A percentile compares a stretch with the other conserved stretches of the same genome.
These are phyloP conservation scores for Arthroderma uncinatum DNA, from an alignment of 2,329 filamentous ascomycete genomes.

Conservation along the genomic window DNA sequence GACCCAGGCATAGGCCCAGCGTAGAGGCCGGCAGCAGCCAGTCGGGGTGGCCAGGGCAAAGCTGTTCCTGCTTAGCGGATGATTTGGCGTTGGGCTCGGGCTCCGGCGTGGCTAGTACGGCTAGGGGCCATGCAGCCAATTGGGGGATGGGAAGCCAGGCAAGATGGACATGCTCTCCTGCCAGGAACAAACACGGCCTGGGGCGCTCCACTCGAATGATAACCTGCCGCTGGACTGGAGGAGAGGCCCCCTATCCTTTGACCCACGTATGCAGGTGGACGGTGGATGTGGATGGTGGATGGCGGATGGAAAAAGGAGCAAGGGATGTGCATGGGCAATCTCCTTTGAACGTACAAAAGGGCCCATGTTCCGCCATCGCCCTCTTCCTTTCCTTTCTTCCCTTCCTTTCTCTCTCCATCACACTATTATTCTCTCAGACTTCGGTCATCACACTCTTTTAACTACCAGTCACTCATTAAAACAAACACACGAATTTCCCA, in stretches of 20 bases:
- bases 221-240: background rate
- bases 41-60: too few relatives aligned
- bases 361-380: conserved; percentile 11
- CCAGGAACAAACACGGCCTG: conserved; percentile 1
- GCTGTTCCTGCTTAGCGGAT: background rate
- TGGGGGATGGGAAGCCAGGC: background rate
- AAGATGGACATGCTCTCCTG: background rate
- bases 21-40: too few relatives aligned
- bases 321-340: conserved; percentile 12
- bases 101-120: background rate
- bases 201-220: background rate
- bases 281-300: background rate
- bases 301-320: background rate
- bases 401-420: conserved; percentile 22
- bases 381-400: conserved; percentile 20
- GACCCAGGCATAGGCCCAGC: too few relatives aligned
- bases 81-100: background rate
- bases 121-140: background rate
- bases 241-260: background rate
- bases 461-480: conserved; percentile 23
- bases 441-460: conserved; percentile 37
- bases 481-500: conserved; percentile 17
- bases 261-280: background rate
- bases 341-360: conserved; percentile 17
- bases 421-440: conserved; percentile 29